Evolutionary conservation across 2,329 filamentous ascomycete genomes (phyloP), one percentile per base, ranked within the genome.

Genomic region (Lachnellula cervina): DNA sequence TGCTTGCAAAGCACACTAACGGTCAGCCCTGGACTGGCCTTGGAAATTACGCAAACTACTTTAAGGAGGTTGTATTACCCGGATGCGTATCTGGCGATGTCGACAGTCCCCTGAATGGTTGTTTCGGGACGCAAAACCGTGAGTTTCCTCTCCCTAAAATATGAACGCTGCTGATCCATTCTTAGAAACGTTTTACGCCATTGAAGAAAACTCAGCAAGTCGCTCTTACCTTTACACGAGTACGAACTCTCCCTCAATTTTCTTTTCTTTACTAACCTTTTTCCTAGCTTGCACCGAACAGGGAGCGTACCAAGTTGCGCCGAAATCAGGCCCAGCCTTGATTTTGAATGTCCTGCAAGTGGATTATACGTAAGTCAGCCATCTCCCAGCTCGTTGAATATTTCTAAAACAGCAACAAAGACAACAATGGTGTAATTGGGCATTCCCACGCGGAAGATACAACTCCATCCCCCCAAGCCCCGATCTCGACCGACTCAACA

Each of bases 351-450:
- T 76, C 0, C 60, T 81, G 4, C 70, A 77, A 48, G 71, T 71
- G 8, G 68, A 73, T 42, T 81, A 81, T 65, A 80, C 77, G 38
- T 78, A 80, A 59, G 75, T 37, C 4, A 5, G n/a, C 13, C 16
- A n/a, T 38, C 17, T 16, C 8, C 4, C 32, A 4, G 8, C 21
- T 44, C 23, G 14, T 5, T 42, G 16, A 19, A 48, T 17, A 25
- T 43, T 23, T 11, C 21, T 50, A 25, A 13, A 4, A 44, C 32
- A 32, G 56, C 11, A 37, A 25, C 23, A n/a, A 17, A 62, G 59
- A 2, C 63, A 66, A 61, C 60, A 80, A 65, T 81, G 78, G 77
- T 81, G 79, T 60, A 73, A 62, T n/a, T 78, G 78, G 77, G 76
- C 78, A 1, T 81, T 80, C 59, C 74, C 77, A 0, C 57, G 70